Percentiles rank a stretch among this genome's conserved stretches.
Conservation (phyloP, 139 green algal species). For the Chlorella sp. region DNA sequence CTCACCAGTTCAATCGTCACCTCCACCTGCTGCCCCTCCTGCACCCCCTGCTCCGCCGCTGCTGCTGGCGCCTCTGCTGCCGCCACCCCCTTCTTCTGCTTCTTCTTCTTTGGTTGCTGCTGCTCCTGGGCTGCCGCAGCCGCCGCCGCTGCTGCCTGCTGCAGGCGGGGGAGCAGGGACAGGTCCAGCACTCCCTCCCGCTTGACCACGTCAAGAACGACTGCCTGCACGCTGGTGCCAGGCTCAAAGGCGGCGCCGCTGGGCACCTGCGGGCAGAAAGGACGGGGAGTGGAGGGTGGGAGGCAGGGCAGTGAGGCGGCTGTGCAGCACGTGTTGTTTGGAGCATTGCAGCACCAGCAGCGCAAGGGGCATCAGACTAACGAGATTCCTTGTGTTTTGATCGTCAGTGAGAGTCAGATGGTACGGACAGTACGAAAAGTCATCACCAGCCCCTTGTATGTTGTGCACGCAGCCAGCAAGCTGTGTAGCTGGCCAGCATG, state of each 20-base stretch:
- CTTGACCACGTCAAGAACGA: constrained; percentile 80
- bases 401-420: no score
- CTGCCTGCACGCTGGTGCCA: constrained; percentile 31
- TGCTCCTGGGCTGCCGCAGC: neutral
- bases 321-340: no score
- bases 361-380: no score
- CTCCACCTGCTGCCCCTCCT: constrained; percentile 11
- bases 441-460: no score
- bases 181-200: constrained; percentile 82
- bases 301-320: no score
- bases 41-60: neutral
- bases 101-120: constrained; percentile 38
- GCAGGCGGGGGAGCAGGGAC: constrained; percentile 41
- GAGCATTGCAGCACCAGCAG: no score
- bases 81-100: constrained; percentile 40
- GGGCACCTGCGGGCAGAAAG: neutral
- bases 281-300: neutral
- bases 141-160: constrained; percentile 1
- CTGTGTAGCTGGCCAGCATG: no score
- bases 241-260: neutral
- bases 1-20: constrained; percentile 28
- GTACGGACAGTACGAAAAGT: no score
- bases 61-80: constrained; percentile 16
- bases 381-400: no score
- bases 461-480: no score